These are phyloP conservation scores for Onygenales sp. DNA, from an alignment of 2,329 filamentous ascomycete genomes.

Conservation along the genomic window DNA sequence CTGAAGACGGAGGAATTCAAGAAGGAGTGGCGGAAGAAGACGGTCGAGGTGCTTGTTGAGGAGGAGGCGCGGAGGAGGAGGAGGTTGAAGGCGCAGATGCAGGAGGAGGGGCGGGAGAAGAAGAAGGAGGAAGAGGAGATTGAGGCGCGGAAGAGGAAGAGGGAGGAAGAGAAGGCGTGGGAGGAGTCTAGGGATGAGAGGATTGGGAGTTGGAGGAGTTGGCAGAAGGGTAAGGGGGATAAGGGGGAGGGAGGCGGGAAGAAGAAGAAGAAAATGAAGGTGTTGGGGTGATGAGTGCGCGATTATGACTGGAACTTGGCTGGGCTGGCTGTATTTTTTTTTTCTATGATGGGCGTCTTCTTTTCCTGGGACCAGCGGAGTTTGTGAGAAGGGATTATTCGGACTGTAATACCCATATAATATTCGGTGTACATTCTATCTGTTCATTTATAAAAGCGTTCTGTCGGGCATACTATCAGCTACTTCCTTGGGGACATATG, in stretches of 20 bases:
- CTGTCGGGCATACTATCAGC: too few relatives aligned
- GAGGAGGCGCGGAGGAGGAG: constrained; percentile 76
- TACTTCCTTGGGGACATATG: too few relatives aligned
- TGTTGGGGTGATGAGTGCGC: constrained; percentile 27
- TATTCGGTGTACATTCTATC: not conserved
- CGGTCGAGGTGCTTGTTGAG: constrained; percentile 80
- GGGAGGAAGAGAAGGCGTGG: constrained; percentile 92
- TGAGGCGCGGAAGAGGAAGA: constrained; percentile 70
- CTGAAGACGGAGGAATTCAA: constrained; percentile 71
- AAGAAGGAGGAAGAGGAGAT: constrained; percentile 75
- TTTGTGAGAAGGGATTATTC: not conserved
- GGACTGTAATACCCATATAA: not conserved
- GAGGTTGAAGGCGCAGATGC: constrained; percentile 88
- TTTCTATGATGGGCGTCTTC: not conserved
- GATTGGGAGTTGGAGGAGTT: constrained; percentile 90
- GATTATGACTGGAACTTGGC: not conserved
- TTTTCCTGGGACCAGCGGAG: not conserved
- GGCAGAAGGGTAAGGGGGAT: constrained; percentile 58
- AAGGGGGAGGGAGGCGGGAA: constrained; percentile 53
- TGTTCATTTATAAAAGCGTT: not conserved
- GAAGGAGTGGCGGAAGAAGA: constrained; percentile 81
- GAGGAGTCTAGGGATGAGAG: constrained; percentile 83
- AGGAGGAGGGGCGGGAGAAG: constrained; percentile 89
- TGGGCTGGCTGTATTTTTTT: not conserved
- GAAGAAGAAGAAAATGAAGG: constrained; percentile 43